Base-by-base conservation (phyloP, 2,329 filamentous ascomycete genomes). In the Aaosphaeria arxii region DNA sequence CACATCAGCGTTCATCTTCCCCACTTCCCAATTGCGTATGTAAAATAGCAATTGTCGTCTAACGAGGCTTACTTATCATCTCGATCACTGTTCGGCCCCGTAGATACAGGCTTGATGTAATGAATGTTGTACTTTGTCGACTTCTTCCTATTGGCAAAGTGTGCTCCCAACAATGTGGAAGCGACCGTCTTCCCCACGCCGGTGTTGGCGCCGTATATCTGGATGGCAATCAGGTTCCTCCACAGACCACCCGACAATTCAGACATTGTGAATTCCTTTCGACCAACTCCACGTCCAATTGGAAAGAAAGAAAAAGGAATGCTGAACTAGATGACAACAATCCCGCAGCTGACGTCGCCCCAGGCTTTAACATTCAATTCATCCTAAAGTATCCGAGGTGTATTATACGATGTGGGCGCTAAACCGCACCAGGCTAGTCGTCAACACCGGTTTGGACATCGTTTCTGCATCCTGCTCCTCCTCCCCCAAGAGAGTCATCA, bases 131-230 rank as follows among this genome's bases (percentile, higher is more conserved):
- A 67, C 55, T 49, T 58, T 5, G 49, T 51, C 9, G n/a, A 9
- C n/a, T 36, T 36, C 33, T 9, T 36, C n/a, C 17, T 17, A 28
- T 42, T 52, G 7, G 45, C 28, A 42, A 66, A 78, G 6, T 85
- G 80, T 52, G 81, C 84, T 66, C 83, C 87, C 4, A 95, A 74
- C 9, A 90, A 70, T 0, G 88, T 90, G 2, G 87, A 86, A 49
- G 91, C 80, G 31, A 95, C 82, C 0, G 89, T 95, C 75, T 95
- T 95, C 54, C 89, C 89, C 29, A 94, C 88, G 55, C 88, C 83
- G 0, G 89, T 94, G 60, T 92, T 94, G 42, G 89, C 87, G 30
- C 89, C 89, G 61, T 88, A 95, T 35, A 95, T 75, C 69, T 94
- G 89, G 57, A 88, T 81, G 9, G 83, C 77, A 51, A 83, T 82